Conservation (phyloP, 768 basidiomycete species). For the Tylopilus cervinicoccineus region DNA sequence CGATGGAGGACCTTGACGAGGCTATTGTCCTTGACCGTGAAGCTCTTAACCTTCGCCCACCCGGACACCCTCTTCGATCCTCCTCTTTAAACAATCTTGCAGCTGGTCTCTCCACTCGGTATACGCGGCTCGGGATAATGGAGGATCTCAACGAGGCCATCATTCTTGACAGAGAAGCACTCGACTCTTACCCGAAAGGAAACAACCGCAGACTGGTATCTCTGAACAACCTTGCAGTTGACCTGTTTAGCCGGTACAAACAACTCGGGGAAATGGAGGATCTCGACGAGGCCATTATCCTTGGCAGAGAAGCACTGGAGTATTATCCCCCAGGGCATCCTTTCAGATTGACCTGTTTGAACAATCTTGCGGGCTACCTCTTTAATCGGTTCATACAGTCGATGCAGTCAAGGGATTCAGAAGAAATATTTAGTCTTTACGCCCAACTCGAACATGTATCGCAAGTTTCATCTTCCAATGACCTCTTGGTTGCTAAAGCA, state of each 20-base stretch:
- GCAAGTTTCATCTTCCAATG: background rate
- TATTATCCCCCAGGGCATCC: background rate
- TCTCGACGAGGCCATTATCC: background rate
- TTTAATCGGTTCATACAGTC: background rate
- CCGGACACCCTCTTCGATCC: background rate
- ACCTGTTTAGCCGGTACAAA: background rate
- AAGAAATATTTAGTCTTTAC: no score
- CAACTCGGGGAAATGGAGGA: background rate
- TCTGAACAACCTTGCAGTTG: background rate
- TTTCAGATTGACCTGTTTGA: background rate
- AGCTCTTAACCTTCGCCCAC: background rate
- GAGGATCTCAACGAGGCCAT: no score
- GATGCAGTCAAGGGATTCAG: background rate
- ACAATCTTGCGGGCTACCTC: background rate
- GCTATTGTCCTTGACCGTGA: background rate
- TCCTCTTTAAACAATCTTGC: background rate
- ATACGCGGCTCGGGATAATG: background rate
- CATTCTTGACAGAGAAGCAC: background rate
- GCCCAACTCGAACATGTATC: background rate
- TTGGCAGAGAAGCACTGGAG: background rate
- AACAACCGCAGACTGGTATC: background rate
- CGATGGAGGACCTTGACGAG: background rate
- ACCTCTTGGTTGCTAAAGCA: background rate
- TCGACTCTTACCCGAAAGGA: background rate
- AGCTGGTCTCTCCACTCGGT: background rate